These are phyloP conservation scores for Nicotiana otophora DNA, from an alignment of 257 asterid species.

Conservation along the genomic window DNA sequence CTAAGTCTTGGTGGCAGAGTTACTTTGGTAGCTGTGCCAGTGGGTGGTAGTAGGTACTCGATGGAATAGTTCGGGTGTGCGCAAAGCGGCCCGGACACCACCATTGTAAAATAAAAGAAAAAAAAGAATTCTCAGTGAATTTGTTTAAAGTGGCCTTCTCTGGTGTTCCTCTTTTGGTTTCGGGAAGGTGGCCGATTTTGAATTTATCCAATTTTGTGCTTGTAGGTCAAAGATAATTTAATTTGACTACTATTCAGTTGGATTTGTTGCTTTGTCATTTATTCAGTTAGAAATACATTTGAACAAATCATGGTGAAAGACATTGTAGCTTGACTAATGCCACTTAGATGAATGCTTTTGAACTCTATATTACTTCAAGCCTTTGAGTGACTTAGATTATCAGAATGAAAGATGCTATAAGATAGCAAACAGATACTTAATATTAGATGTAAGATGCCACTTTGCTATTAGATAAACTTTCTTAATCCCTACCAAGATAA, in stretches of 20 bases:
- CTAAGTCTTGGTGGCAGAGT: background rate
- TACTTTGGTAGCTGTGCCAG: background rate
- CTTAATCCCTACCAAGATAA: background rate
- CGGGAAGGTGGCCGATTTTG: background rate
- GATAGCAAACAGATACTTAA: background rate
- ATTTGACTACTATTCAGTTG: background rate
- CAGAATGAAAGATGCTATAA: background rate
- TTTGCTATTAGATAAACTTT: background rate
- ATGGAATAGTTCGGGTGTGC: background rate
- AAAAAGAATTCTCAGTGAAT: background rate
- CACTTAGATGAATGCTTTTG: background rate
- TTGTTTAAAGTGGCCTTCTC: background rate
- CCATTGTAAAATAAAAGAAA: background rate
- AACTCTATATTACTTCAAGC: conserved; percentile 1
- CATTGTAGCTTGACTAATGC: background rate
- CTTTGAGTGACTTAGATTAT: background rate
- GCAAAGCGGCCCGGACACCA: background rate
- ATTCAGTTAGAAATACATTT: background rate
- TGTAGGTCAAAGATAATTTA: background rate
- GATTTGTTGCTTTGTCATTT: background rate
- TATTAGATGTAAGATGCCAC: background rate
- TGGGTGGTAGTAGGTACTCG: background rate
- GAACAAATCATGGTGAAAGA: background rate
- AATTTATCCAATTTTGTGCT: background rate
- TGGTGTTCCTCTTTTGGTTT: conserved; percentile 1